Conservation (phyloP, 306 rosid species). For the Albizia julibrissin region DNA sequence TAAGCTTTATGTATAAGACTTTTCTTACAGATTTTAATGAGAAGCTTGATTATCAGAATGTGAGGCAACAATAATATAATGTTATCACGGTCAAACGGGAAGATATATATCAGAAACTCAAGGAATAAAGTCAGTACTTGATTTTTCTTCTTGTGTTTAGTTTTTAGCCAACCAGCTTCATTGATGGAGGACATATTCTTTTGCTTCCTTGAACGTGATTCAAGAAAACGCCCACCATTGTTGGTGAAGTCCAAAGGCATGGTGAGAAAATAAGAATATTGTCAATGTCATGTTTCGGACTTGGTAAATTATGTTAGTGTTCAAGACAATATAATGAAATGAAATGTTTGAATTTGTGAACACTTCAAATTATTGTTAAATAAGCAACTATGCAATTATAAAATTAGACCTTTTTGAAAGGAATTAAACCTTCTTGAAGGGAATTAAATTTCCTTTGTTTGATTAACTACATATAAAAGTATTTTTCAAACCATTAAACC, state of each 20-base stretch:
- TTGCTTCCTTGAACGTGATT: neutral
- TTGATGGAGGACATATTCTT: neutral
- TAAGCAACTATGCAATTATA: no score
- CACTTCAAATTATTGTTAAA: neutral
- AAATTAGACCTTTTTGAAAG: no score
- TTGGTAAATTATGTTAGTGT: neutral
- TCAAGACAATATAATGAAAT: neutral
- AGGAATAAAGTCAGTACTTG: constrained; percentile 17
- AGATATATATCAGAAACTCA: constrained; percentile 20
- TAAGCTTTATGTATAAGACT: neutral
- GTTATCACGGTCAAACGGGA: constrained; percentile 8
- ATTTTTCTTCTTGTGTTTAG: neutral
- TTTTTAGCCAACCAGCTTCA: neutral
- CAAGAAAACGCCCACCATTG: neutral
- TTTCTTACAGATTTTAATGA: neutral
- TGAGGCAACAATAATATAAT: neutral
- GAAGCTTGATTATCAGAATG: neutral
- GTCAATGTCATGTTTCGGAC: neutral
- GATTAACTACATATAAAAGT: no score
- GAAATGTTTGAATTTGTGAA: neutral
- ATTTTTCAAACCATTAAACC: no score
- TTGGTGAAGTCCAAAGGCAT: neutral
- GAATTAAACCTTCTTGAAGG: no score
- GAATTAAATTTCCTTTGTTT: no score
- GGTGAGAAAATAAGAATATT: neutral